A percentile compares a stretch with the other conserved stretches of the same genome.
Conservation (phyloP, 83 land plant species). For the Diphasiastrum complanatum region DNA sequence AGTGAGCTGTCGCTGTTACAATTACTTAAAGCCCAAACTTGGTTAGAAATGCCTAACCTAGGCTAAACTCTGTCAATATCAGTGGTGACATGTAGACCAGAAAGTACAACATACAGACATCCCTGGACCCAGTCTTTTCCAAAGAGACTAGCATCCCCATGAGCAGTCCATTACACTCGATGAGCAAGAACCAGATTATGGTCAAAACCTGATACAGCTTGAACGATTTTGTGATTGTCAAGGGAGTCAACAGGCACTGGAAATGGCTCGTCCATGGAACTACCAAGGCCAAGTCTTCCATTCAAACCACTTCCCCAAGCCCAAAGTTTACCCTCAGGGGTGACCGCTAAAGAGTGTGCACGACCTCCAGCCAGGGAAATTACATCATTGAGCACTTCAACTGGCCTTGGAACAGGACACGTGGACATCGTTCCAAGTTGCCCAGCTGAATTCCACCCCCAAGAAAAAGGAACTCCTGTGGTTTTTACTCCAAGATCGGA, state of each 20-base stretch:
- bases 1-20: too few relatives aligned
- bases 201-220: conserved; percentile 75
- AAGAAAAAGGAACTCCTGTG: conserved; percentile 38
- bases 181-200: conserved; percentile 69
- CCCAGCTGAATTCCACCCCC: conserved; percentile 85
- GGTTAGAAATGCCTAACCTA: too few relatives aligned
- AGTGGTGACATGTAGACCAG: too few relatives aligned
- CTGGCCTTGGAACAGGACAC: conserved; percentile 30
- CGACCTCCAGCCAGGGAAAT: conserved; percentile 64
- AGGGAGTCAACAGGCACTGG: conserved; percentile 59
- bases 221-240: conserved; percentile 39
- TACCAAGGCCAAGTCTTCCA: conserved; percentile 86
- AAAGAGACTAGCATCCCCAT: too few relatives aligned
- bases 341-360: conserved; percentile 77
- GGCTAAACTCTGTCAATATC: too few relatives aligned
- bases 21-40: too few relatives aligned
- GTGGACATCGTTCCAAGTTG: conserved; percentile 68
- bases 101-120: too few relatives aligned
- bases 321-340: conserved; percentile 50
- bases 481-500: background rate
- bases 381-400: conserved; percentile 42
- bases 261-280: conserved; percentile 59
- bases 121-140: too few relatives aligned
- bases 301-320: conserved; percentile 89
- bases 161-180: too few relatives aligned